Conservation (phyloP, 345 rosid genomes). For the Lepidium didymum region DNA sequence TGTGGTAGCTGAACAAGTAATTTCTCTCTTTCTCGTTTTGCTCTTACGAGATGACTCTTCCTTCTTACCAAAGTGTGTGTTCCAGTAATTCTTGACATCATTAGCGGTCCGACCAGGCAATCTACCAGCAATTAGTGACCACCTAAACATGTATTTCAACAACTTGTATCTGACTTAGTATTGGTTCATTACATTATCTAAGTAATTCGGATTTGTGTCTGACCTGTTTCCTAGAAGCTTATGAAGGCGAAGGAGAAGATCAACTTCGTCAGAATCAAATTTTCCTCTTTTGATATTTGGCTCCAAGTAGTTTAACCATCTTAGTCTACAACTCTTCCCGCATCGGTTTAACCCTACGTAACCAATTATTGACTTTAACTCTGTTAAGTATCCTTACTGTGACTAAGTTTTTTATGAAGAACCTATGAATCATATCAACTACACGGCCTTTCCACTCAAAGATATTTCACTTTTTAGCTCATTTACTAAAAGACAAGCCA, state of each 20-base stretch:
- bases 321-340: conserved; percentile 51
- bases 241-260: conserved; percentile 49
- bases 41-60: neutral
- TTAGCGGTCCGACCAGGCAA: conserved; percentile 38
- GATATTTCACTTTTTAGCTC: neutral
- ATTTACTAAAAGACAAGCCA: neutral
- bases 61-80: conserved; percentile 34
- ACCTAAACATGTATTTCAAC: neutral
- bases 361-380: too few relatives aligned
- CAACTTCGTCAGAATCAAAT: conserved; percentile 44
- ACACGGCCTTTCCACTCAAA: too few relatives aligned
- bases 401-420: neutral
- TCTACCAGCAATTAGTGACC: conserved; percentile 41
- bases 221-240: conserved; percentile 54
- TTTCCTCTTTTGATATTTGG: conserved; percentile 49
- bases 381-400: neutral
- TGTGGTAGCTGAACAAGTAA: too few relatives aligned
- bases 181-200: neutral
- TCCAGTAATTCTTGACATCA: conserved; percentile 41
- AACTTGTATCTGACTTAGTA: neutral
- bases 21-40: neutral
- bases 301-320: conserved; percentile 54
- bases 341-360: conserved; percentile 49
- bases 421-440: neutral
- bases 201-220: neutral